Evolutionary conservation across 2,329 filamentous ascomycete species (phyloP).

Genomic region (Paecilomyces variotii): DNA sequence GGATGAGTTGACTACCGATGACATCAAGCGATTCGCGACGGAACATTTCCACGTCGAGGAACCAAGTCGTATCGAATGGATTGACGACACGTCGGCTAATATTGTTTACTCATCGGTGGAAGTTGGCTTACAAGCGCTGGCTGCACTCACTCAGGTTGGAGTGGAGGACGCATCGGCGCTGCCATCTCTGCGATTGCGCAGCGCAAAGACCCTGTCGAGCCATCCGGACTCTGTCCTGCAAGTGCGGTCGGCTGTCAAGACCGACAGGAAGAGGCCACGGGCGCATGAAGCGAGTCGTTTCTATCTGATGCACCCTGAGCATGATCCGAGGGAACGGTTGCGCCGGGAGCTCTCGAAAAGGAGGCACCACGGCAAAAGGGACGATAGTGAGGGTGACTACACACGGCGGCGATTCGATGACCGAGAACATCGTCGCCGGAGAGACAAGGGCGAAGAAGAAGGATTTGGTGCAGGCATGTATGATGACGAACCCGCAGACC

Average conservation of each 20-base stretch:
- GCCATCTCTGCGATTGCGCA: conserved; percentile 55
- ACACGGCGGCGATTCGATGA: conserved; percentile 53
- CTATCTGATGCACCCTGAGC: conserved; percentile 84
- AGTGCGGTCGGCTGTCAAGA: conserved; percentile 63
- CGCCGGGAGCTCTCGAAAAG: conserved; percentile 46
- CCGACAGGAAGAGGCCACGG: conserved; percentile 71
- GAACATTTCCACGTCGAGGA: conserved; percentile 54
- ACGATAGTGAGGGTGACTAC: conserved; percentile 35
- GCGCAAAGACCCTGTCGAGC: conserved; percentile 60
- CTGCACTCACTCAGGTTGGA: conserved; percentile 37
- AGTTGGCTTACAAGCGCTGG: conserved; percentile 47
- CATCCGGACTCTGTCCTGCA: conserved; percentile 63
- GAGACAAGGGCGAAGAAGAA: conserved; percentile 43
- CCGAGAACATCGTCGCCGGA: conserved; percentile 41
- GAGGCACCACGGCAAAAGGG: conserved; percentile 28
- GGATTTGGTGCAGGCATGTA: conserved; percentile 73
- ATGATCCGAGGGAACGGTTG: conserved; percentile 69
- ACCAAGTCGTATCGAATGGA: conserved; percentile 73
- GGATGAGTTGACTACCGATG: conserved; percentile 68
- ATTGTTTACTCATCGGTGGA: conserved; percentile 60
- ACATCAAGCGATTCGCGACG: conserved; percentile 67
- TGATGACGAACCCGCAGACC: conserved; percentile 54
- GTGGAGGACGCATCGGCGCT: conserved; percentile 39
- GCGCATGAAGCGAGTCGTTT: conserved; percentile 79
- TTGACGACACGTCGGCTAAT: conserved; percentile 87